Evolutionary conservation across 2,329 filamentous ascomycete species (phyloP), one percentile per base, ranked within the genome.

Genomic region (Penicillium concentricum): DNA sequence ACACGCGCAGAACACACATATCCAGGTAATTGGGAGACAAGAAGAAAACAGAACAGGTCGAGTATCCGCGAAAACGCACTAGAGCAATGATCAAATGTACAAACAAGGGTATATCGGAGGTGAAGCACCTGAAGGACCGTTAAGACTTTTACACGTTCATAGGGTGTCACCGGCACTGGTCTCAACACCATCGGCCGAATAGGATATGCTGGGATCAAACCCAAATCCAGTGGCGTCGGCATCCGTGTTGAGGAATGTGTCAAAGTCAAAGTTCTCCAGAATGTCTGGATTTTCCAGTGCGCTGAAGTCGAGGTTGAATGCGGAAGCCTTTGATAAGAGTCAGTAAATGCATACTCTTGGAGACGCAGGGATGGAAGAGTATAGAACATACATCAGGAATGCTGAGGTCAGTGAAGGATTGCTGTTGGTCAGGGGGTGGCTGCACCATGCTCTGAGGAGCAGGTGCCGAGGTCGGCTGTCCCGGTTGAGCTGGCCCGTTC

Each of bases 231-330:
- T 67, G n/a, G 68, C 67, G 53, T 75, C 76, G 43, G 66, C 70
- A 61, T 82, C 82, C 38, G 81, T 84, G 65, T 87, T 84, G 51
- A 88, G 76, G 76, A 87, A 88, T 16, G 82, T 84, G 67, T 87
- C 85, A 69, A 88, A 88, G 71, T 88, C 84, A 69, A 88, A 87
- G 64, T 77, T 79, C 66, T 81, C 78, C 43, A 81, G 68, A 32
- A 80, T 72, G 64, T 81, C 77, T 35, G 72, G 70, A 56, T 75
- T 77, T 56, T 79, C 77, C 58, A 81, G 66, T 50, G 74, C 66
- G 62, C 72, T 74, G 66, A 80, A 80, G 62, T 77, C 73, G 53
- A 78, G 72, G 46, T 70, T 75, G 66, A 76, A 77, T 51, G 66
- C 61, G 52, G 64, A 61, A 37, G 65, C 35, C 72, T 76, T 55